Conservation (phyloP, 2,329 filamentous ascomycete species). For the Botrytis fragariae region DNA sequence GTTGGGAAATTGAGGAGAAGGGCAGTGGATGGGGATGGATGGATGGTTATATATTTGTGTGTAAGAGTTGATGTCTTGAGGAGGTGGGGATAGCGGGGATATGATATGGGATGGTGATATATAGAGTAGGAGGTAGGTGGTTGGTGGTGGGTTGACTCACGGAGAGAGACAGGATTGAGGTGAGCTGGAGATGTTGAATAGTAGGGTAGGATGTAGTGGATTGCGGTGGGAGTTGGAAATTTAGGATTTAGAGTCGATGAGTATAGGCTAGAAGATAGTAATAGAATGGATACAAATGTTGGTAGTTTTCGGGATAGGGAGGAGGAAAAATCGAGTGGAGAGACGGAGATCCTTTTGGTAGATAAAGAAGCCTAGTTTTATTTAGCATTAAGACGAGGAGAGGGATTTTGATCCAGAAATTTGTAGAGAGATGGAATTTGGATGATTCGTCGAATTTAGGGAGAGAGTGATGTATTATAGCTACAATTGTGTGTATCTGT, state of each 20-base stretch:
- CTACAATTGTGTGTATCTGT: too few relatives aligned
- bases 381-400: too few relatives aligned
- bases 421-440: background rate
- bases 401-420: too few relatives aligned
- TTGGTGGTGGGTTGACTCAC: background rate
- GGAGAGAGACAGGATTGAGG: background rate
- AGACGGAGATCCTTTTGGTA: too few relatives aligned
- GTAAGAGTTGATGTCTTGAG: background rate
- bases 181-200: background rate
- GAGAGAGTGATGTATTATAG: background rate
- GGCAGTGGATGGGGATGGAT: fast-evolving
- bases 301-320: background rate
- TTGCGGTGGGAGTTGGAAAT: fast-evolving
- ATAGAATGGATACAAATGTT: too few relatives aligned
- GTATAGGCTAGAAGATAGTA: background rate
- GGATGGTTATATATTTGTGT: too few relatives aligned
- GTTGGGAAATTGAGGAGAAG: fast-evolving
- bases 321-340: background rate
- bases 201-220: background rate
- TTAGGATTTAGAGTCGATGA: background rate
- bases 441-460: background rate
- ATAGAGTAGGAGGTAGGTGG: background rate
- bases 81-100: background rate
- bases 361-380: too few relatives aligned
- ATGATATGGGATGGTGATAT: background rate